phyloP scores from a whole-genome alignment of 2,329 filamentous ascomycete species.

The Aspergillus sp. region DNA sequence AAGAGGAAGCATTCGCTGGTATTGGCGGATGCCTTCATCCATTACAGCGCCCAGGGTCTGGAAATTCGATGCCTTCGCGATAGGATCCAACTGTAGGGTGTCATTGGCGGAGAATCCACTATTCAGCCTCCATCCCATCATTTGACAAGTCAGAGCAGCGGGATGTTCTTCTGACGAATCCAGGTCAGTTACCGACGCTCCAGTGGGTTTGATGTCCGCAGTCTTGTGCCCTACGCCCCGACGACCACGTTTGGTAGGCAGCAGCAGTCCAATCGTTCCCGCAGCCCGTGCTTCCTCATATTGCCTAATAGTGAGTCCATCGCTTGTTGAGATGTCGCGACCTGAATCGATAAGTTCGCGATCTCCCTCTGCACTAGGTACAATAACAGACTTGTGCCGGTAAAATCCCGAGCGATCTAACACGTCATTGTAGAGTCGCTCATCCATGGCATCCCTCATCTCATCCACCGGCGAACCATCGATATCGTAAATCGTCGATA shows the following conservation, averaged over 20 bases:
- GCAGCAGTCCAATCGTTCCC: constrained; percentile 47
- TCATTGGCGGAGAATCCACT: constrained; percentile 60
- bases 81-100: constrained; percentile 68
- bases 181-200: constrained; percentile 54
- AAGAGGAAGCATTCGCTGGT: constrained; percentile 76
- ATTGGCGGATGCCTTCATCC: constrained; percentile 87
- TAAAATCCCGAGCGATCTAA: constrained; percentile 88
- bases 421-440: constrained; percentile 92
- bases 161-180: constrained; percentile 67
- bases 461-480: constrained; percentile 66
- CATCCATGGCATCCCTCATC: constrained; percentile 74
- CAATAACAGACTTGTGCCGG: constrained; percentile 71
- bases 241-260: constrained; percentile 43
- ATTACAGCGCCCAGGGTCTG: constrained; percentile 88
- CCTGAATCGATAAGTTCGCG: constrained; percentile 77
- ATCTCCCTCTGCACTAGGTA: constrained; percentile 76
- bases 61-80: constrained; percentile 58
- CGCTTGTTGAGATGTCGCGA: constrained; percentile 70
- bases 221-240: constrained; percentile 46
- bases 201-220: constrained; percentile 48
- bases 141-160: constrained; percentile 71
- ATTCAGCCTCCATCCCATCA: constrained; percentile 79
- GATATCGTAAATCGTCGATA: constrained; percentile 83
- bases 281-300: constrained; percentile 68
- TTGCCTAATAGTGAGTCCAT: constrained; percentile 67